Conservation (phyloP, 768 basidiomycete species). For the Mycena rosella region DNA sequence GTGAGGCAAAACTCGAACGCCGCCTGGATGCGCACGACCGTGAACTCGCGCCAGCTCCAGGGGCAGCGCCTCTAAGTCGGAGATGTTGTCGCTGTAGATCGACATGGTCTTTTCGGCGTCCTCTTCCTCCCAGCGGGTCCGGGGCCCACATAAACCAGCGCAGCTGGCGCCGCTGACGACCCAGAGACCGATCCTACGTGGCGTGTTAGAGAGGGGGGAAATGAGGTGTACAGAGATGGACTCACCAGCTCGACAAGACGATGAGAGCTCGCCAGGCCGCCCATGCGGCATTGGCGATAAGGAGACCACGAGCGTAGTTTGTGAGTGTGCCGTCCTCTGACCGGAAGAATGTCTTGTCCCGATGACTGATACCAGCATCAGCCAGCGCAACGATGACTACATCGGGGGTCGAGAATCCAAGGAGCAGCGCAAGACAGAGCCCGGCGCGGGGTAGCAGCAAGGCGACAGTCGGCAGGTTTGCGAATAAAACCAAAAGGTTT, state of each 20-base stretch:
- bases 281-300: constrained; percentile 87
- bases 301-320: constrained; percentile 80
- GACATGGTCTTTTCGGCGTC: constrained; percentile 72
- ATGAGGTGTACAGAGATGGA: constrained; percentile 4
- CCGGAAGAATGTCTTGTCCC: constrained; percentile 85
- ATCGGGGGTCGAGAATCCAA: constrained; percentile 69
- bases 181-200: constrained; percentile 82
- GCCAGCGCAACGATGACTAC: constrained; percentile 60
- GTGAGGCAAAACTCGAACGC: constrained; percentile 85
- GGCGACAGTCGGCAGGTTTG: constrained; percentile 88
- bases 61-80: constrained; percentile 67
- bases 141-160: constrained; percentile 87
- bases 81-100: constrained; percentile 62
- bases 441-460: constrained; percentile 89
- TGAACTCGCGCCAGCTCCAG: constrained; percentile 86
- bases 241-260: constrained; percentile 78
- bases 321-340: constrained; percentile 74
- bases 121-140: constrained; percentile 88
- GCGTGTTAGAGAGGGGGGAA: constrained; percentile 1
- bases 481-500: constrained; percentile 85
- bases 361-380: constrained; percentile 59
- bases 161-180: constrained; percentile 80
- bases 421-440: constrained; percentile 77
- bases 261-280: constrained; percentile 81
- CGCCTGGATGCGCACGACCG: constrained; percentile 78